Evolutionary conservation across 2,329 filamentous ascomycete genomes (phyloP).

Genomic region (Penicillium sumatraense): DNA sequence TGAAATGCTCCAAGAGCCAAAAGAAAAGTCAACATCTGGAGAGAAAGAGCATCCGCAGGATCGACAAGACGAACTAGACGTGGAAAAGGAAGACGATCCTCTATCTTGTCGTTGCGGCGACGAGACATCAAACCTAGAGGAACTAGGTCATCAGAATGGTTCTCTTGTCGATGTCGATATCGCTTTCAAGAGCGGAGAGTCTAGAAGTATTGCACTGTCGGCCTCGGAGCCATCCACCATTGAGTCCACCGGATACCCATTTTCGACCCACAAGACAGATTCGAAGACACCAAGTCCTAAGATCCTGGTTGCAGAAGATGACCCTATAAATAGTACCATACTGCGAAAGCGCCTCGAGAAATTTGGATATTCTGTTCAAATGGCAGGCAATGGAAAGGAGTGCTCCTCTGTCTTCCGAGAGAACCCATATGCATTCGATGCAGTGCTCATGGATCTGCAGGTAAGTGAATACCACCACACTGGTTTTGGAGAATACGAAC

Average conservation of each 20-base stretch:
- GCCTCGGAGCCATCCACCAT: conserved; percentile 1
- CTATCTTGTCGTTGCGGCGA: conserved; percentile 20
- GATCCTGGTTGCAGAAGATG: conserved; percentile 83
- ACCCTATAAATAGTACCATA: conserved; percentile 84
- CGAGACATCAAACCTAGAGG: not conserved
- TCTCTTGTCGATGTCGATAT: conserved; percentile 17
- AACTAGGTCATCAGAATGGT: not conserved
- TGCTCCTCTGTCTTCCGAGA: conserved; percentile 74
- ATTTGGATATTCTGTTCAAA: conserved; percentile 69
- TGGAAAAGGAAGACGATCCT: not conserved
- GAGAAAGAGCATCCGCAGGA: not conserved
- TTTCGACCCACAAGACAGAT: not conserved
- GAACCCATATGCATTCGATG: conserved; percentile 68
- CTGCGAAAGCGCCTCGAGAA: conserved; percentile 80
- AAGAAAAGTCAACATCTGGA: not conserved
- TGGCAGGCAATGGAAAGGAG: conserved; percentile 83
- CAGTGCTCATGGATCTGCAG: conserved; percentile 92
- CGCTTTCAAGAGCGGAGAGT: conserved; percentile 13
- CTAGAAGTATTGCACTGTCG: conserved; percentile 16
- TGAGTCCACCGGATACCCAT: not conserved
- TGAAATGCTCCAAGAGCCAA: not conserved
- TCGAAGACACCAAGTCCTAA: conserved; percentile 6
- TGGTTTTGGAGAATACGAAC: not conserved
- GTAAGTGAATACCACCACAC: conserved; percentile 54
- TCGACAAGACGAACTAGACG: not conserved